Conservation (phyloP, 2,329 filamentous ascomycete species). For the Aschersonia sp. region DNA sequence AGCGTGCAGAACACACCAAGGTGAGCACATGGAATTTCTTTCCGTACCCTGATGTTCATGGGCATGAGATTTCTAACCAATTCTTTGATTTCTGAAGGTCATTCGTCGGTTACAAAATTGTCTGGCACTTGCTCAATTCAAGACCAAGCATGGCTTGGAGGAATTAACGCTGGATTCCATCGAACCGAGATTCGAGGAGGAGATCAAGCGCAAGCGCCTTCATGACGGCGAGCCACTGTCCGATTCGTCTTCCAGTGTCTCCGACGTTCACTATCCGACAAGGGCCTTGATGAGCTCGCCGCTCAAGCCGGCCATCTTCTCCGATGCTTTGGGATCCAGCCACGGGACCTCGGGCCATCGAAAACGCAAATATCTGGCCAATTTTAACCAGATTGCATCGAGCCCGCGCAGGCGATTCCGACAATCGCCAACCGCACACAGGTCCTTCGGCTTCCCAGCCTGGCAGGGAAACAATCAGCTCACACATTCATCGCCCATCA, state of each 20-base stretch:
- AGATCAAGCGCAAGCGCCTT: conserved; percentile 60
- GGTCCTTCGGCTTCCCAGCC: conserved; percentile 42
- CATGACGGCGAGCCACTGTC: conserved; percentile 62
- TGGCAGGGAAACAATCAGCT: conserved; percentile 71
- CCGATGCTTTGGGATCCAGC: conserved; percentile 63
- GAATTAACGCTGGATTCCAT: conserved; percentile 75
- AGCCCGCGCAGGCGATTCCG: conserved; percentile 59
- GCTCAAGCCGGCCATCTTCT: conserved; percentile 70
- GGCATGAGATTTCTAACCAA: neutral
- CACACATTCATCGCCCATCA: conserved; percentile 76
- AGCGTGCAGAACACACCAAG: conserved; percentile 63
- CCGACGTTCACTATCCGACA: conserved; percentile 58
- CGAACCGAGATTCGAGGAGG: conserved; percentile 70
- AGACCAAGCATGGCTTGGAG: conserved; percentile 91
- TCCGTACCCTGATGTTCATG: neutral
- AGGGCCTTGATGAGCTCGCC: conserved; percentile 69
- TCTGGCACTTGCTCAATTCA: conserved; percentile 90
- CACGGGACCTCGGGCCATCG: conserved; percentile 51
- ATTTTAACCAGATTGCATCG: conserved; percentile 39
- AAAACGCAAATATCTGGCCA: conserved; percentile 48
- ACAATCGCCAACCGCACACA: conserved; percentile 40
- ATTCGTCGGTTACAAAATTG: conserved; percentile 86
- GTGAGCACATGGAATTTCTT: conserved; percentile 27
- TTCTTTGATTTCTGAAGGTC: conserved; percentile 46
- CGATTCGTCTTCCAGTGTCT: conserved; percentile 75